phyloP scores from a whole-genome alignment of 2,329 filamentous ascomycete genomes.

The Amylocarpus encephaloides region DNA sequence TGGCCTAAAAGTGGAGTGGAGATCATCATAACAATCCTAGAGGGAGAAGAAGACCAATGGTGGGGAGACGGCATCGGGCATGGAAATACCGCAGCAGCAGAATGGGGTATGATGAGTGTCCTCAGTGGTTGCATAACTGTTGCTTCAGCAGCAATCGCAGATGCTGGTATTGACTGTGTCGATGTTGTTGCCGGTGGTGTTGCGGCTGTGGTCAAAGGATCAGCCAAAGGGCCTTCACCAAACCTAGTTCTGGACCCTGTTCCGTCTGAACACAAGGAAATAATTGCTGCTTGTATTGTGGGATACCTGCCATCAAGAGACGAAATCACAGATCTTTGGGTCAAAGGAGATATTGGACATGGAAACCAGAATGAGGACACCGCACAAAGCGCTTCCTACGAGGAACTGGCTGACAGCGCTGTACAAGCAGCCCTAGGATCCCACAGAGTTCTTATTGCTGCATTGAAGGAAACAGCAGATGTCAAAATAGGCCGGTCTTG shows the following conservation, averaged over 20 bases:
- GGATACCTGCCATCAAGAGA: slow-evolving; percentile 82
- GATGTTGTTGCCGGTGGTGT: slow-evolving; percentile 87
- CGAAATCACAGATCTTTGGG: slow-evolving; percentile 91
- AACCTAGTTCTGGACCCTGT: slow-evolving; percentile 71
- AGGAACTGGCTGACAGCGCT: slow-evolving; percentile 55
- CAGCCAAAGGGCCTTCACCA: slow-evolving; percentile 32
- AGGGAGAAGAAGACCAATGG: slow-evolving; percentile 79
- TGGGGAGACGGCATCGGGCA: slow-evolving; percentile 50
- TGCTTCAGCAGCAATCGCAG: slow-evolving; percentile 83
- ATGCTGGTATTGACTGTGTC: slow-evolving; percentile 93
- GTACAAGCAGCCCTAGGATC: slow-evolving; percentile 55
- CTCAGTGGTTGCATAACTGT: slow-evolving; percentile 89
- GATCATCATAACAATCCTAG: slow-evolving; percentile 84
- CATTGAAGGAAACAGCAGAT: slow-evolving; percentile 51
- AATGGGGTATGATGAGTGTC: slow-evolving; percentile 88
- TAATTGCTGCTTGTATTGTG: slow-evolving; percentile 81
- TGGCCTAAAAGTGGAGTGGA: slow-evolving; percentile 99
- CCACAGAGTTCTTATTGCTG: slow-evolving; percentile 53
- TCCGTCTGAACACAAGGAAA: slow-evolving; percentile 68
- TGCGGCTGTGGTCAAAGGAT: slow-evolving; percentile 62
- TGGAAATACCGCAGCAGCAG: slow-evolving; percentile 49
- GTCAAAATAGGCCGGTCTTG: slow-evolving; percentile 26
- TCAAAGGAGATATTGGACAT: slow-evolving; percentile 62
- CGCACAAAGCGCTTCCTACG: slow-evolving; percentile 36
- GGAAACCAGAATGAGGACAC: slow-evolving; percentile 33